A percentile compares a stretch with the other conserved stretches of the same genome.
phyloP scores from a whole-genome alignment of 257 asterid genomes.

The Eustoma russellianum region DNA sequence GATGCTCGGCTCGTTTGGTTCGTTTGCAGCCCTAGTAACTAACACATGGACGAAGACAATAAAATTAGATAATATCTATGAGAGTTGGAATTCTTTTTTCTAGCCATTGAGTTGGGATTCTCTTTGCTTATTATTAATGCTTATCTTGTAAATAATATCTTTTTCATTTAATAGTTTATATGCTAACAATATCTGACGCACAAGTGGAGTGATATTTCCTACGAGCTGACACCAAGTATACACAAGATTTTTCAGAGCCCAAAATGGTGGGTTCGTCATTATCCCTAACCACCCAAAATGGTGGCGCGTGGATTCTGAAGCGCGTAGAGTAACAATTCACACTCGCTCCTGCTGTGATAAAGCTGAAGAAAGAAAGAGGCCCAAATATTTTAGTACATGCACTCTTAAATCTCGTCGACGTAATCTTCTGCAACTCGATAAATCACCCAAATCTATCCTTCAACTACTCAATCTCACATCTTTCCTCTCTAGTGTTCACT shows the following conservation, averaged over 20 bases:
- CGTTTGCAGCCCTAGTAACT: no score
- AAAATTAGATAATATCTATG: no score
- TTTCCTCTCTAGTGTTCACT: not conserved
- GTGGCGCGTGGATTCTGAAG: slow-evolving; percentile 18
- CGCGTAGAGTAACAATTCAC: slow-evolving; percentile 11
- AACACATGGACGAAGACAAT: no score
- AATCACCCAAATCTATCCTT: not conserved
- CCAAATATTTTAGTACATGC: slow-evolving; percentile 3
- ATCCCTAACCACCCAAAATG: slow-evolving; percentile 11
- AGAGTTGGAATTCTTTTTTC: no score
- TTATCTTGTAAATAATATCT: no score
- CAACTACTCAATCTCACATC: slow-evolving; percentile 3
- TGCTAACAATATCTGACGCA: not conserved
- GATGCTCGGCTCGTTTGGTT: no score
- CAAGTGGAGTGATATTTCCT: not conserved
- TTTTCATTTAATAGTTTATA: no score
- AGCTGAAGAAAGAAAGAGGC: slow-evolving; percentile 6
- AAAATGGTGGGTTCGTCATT: slow-evolving; percentile 10
- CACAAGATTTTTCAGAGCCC: not conserved
- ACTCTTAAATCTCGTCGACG: not conserved
- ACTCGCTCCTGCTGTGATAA: not conserved
- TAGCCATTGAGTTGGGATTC: no score
- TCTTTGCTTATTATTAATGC: no score
- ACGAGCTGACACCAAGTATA: no score
- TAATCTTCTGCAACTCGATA: not conserved